Percentiles rank a stretch among this genome's conserved stretches.
These are phyloP conservation scores for Colletotrichum eleusines DNA, from an alignment of 2,329 filamentous ascomycete genomes.

Conservation along the genomic window DNA sequence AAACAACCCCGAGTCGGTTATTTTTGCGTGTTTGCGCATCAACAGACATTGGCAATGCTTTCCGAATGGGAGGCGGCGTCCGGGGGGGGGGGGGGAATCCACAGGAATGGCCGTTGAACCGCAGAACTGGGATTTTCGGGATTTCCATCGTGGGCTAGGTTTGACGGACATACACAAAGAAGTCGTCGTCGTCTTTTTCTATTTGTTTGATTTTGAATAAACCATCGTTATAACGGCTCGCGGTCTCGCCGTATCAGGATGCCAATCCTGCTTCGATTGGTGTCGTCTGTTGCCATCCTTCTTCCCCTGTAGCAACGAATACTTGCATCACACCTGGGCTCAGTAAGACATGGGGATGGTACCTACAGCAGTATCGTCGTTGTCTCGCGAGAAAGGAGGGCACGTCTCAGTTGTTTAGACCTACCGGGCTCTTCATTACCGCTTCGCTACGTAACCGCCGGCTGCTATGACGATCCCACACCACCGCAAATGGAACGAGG, in stretches of 20 bases:
- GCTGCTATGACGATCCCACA: slow-evolving; percentile 15
- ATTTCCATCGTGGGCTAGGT: neutral
- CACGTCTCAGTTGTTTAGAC: neutral
- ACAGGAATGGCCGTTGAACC: slow-evolving; percentile 35
- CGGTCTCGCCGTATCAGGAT: too few relatives aligned
- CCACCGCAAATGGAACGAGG: slow-evolving; percentile 27
- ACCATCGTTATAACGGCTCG: neutral
- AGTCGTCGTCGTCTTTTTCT: neutral
- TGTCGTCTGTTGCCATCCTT: too few relatives aligned
- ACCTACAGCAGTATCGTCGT: neutral
- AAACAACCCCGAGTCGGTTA: too few relatives aligned
- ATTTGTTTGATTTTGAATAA: rapidly evolving
- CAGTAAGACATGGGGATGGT: neutral
- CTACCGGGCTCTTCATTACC: neutral
- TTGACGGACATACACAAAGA: neutral
- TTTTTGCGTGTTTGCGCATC: neutral
- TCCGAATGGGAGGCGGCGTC: slow-evolving; percentile 4
- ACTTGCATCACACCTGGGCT: too few relatives aligned
- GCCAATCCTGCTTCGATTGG: neutral
- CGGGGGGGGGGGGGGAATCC: too few relatives aligned
- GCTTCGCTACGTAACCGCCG: slow-evolving; percentile 10
- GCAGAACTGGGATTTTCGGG: neutral
- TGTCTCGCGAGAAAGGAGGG: neutral
- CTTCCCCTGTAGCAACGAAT: neutral
- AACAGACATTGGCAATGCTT: neutral